These are phyloP conservation scores for Madurella fahalii DNA, from an alignment of 2,329 filamentous ascomycete species.

Conservation along the genomic window DNA sequence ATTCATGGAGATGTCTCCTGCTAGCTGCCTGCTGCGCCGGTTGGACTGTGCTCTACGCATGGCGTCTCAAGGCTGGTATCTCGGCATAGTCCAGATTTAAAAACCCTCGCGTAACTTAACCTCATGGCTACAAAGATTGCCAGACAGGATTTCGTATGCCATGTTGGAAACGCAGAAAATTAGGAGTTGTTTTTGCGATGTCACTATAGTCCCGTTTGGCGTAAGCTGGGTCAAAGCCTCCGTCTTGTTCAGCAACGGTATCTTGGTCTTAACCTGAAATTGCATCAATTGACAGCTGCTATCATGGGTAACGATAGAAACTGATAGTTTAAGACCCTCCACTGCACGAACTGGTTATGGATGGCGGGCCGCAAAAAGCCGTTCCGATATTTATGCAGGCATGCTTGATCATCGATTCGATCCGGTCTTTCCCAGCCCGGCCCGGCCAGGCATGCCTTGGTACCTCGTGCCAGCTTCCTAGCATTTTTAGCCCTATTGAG, in stretches of 20 bases:
- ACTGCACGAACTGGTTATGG: conserved; percentile 55
- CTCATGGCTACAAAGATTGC: conserved; percentile 48
- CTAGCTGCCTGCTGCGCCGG: too few species aligned
- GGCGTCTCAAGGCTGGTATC: conserved; percentile 53
- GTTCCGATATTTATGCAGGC: conserved; percentile 53
- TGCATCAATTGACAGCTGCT: too few species aligned
- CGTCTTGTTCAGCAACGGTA: conserved; percentile 41
- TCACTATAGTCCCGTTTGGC: conserved; percentile 53
- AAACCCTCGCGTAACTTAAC: conserved; percentile 50
- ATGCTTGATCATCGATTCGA: conserved; percentile 29
- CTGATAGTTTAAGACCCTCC: conserved; percentile 52
- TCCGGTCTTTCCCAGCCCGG: neutral
- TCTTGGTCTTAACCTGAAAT: too few species aligned
- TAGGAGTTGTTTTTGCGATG: conserved; percentile 48
- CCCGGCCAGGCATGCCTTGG: too few species aligned
- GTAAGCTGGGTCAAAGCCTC: conserved; percentile 47
- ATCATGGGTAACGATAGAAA: conserved; percentile 9
- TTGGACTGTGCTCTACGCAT: too few species aligned
- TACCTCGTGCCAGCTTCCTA: too few species aligned
- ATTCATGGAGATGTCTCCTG: too few species aligned
- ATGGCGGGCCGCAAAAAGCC: conserved; percentile 52
- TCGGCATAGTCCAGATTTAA: conserved; percentile 49
- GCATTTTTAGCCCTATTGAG: too few species aligned
- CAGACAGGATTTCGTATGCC: conserved; percentile 8
- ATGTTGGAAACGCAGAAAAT: conserved; percentile 54